Evolutionary conservation across 2,329 filamentous ascomycete genomes (phyloP), one percentile per base, ranked within the genome.

Genomic region (Leptographium lundbergii): DNA sequence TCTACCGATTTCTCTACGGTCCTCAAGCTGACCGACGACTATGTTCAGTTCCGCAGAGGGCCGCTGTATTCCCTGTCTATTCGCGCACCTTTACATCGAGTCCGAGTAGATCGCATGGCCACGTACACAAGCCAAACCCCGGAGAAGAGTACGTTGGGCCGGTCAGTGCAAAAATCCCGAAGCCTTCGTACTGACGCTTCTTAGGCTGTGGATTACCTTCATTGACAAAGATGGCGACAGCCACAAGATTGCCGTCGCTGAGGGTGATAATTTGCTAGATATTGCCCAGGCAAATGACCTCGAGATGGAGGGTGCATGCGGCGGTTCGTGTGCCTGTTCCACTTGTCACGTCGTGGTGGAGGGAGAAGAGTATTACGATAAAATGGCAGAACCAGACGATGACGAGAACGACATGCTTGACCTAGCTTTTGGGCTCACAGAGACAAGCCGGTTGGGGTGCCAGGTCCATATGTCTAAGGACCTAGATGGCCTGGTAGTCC

Each of bases 291-390:
- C 88, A 53, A 83, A 97, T 72, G 92, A 97, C 69, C 77, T 99
- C 50, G 94, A 99, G 72, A 97, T 99, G 92, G 94, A 99, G 77
- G 91, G 94, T 62, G 94, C 94, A 14, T 99, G 94, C 69, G 94
- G 94, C 65, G 94, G 91, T 25, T 94, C 89, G 39, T 96, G 91
- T 73, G 91, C 91, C 58, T 96, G 91, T 75, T 94, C 88, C 60
- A 96, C 91, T 6, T 96, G 91, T 75, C 91, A 96, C 74, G 86
- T 95, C 59, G 91, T 96, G 62, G 88, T 96, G 45, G 73, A 82
- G 60, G 84, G 87, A 67, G 82, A 88, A 52, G 81, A 81, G 5
- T 81, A 84, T 72, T 92, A 87, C 74, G 87, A 92, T 65, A 83
- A 81, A 73, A 90, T 91, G 77, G 80, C 84, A 65, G 87, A 89